Percentiles rank a stretch among this genome's conserved stretches.
phyloP scores from a whole-genome alignment of 2,329 filamentous ascomycete genomes.

The Fusarium mangiferae region DNA sequence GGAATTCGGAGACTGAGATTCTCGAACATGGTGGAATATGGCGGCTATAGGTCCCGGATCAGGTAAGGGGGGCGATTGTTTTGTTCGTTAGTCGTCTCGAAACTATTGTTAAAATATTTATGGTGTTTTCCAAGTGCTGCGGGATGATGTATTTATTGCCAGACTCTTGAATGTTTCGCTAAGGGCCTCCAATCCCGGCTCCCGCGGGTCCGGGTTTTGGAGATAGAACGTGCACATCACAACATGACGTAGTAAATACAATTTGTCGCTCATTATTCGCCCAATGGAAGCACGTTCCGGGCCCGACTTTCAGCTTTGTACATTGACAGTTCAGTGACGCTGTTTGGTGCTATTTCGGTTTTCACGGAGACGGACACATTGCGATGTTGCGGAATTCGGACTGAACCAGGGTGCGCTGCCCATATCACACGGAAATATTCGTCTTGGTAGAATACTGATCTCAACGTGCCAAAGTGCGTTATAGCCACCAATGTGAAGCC shows the following conservation, averaged over 20 bases:
- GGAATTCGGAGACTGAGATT: neutral
- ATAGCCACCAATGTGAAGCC: no score
- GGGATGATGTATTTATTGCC: neutral
- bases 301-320: neutral
- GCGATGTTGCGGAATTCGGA: no score
- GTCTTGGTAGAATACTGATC: no score
- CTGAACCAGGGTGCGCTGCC: no score
- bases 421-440: no score
- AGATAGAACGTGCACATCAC: rapidly evolving
- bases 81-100: rapidly evolving
- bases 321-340: no score
- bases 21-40: neutral
- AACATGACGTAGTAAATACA: neutral
- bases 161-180: neutral
- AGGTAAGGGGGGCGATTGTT: no score
- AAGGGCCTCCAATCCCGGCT: neutral
- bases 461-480: no score
- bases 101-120: neutral
- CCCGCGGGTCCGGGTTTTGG: neutral
- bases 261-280: neutral
- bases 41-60: rapidly evolving
- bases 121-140: rapidly evolving
- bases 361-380: no score
- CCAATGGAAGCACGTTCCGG: rapidly evolving
- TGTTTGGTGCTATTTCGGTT: no score